These are phyloP conservation scores for Ceriops zippeliana DNA, from an alignment of 345 rosid species.

Conservation along the genomic window DNA sequence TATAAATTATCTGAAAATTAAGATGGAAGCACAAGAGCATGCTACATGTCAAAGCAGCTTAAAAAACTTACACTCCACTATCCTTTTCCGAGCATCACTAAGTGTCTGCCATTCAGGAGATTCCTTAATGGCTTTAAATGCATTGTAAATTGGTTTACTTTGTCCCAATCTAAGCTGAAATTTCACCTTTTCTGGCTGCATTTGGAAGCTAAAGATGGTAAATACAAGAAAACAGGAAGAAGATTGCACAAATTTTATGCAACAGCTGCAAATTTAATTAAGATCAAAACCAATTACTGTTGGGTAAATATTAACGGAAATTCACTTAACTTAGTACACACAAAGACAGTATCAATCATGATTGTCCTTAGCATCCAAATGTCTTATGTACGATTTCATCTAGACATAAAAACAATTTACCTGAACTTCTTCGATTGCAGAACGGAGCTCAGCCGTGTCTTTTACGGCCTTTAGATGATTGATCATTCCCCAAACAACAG, in stretches of 20 bases:
- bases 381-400: too few species aligned
- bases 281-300: too few species aligned
- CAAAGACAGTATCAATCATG: too few species aligned
- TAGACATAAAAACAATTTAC: slow-evolving; percentile 21
- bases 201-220: neutral
- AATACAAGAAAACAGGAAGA: slow-evolving; percentile 5
- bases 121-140: slow-evolving; percentile 58
- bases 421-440: slow-evolving; percentile 95
- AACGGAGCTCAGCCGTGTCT: slow-evolving; percentile 81
- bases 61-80: slow-evolving; percentile 58
- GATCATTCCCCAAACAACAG: slow-evolving; percentile 74
- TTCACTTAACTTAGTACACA: too few species aligned
- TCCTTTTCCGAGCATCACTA: slow-evolving; percentile 65
- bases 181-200: slow-evolving; percentile 71
- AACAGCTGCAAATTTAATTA: neutral
- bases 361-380: too few species aligned
- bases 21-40: neutral
- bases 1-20: too few species aligned
- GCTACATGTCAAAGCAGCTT: neutral
- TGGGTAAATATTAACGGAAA: too few species aligned
- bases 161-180: slow-evolving; percentile 66
- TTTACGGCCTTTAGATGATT: slow-evolving; percentile 82
- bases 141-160: slow-evolving; percentile 65
- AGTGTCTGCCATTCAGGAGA: slow-evolving; percentile 55
- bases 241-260: neutral